Evolutionary conservation across 2,329 filamentous ascomycete genomes (phyloP).

Genomic region (Cucurbitaria berberidis): DNA sequence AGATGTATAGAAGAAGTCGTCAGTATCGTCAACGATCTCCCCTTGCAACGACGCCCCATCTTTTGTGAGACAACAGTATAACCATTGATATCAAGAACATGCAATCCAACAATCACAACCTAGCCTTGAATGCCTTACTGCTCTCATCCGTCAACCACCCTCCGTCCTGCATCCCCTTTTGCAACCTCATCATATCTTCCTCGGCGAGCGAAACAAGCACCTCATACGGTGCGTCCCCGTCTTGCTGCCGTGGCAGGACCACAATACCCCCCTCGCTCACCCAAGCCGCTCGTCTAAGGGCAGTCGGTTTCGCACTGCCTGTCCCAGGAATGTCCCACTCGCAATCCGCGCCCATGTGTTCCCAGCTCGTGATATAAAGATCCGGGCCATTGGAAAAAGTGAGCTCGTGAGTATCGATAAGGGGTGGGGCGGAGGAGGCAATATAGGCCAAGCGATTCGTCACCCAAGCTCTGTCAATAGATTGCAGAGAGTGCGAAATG

Average conservation of each 20-base stretch:
- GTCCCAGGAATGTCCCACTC: slow-evolving; percentile 35
- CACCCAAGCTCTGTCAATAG: slow-evolving; percentile 12
- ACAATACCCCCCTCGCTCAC: slow-evolving; percentile 31
- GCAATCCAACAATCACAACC: no score
- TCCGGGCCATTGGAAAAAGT: slow-evolving; percentile 28
- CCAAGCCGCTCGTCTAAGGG: slow-evolving; percentile 27
- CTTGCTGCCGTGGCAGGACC: slow-evolving; percentile 24
- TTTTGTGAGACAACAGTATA: no score
- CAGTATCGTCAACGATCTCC: no score
- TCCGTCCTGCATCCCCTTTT: slow-evolving; percentile 10
- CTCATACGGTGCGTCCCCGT: slow-evolving; percentile 14
- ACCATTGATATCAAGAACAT: not conserved
- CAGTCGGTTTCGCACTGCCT: slow-evolving; percentile 12
- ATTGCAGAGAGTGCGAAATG: not conserved
- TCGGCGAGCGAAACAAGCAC: slow-evolving; percentile 25
- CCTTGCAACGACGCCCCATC: no score
- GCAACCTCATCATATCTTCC: slow-evolving; percentile 22
- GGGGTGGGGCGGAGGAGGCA: not conserved
- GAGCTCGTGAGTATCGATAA: slow-evolving; percentile 7
- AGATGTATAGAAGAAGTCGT: no score
- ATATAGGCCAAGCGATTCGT: slow-evolving; percentile 5
- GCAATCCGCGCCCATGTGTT: slow-evolving; percentile 28
- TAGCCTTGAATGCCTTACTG: not conserved
- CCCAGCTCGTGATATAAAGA: slow-evolving; percentile 38
- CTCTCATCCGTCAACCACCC: slow-evolving; percentile 6